Percentiles rank a stretch among this genome's conserved stretches.
Conservation (phyloP, 2,329 filamentous ascomycete genomes). For the Thelonectria olida region DNA sequence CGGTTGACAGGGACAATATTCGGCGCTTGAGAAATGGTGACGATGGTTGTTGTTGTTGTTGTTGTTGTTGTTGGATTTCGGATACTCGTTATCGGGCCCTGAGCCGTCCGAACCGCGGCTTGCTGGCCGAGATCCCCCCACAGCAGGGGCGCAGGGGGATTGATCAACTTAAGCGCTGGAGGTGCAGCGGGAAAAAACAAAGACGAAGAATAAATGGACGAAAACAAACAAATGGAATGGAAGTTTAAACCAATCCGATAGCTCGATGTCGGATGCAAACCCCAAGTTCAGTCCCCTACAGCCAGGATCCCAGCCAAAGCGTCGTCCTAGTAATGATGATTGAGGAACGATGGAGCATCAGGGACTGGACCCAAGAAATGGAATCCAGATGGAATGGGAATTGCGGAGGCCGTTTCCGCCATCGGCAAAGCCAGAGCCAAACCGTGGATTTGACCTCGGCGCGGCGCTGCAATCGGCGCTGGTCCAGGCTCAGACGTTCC, state of each 20-base stretch:
- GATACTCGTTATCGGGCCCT: constrained; percentile 39
- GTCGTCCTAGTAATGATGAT: constrained; percentile 2
- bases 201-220: not conserved
- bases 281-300: not conserved
- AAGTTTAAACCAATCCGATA: constrained; percentile 5
- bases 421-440: constrained; percentile 20
- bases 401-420: constrained; percentile 24
- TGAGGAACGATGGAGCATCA: constrained; percentile 11
- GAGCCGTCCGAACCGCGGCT: constrained; percentile 41
- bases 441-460: constrained; percentile 23
- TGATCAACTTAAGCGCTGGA: constrained; percentile 12
- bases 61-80: too few species aligned
- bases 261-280: too few species aligned
- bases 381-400: constrained; percentile 9
- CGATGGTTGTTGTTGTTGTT: constrained; percentile 23
- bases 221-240: constrained; percentile 3
- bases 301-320: not conserved
- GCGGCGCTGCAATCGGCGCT: constrained; percentile 17
- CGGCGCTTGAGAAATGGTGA: constrained; percentile 19
- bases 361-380: constrained; percentile 6
- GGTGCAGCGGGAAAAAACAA: constrained; percentile 7
- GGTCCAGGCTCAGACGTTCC: not conserved
- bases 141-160: constrained; percentile 11
- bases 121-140: constrained; percentile 41
- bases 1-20: constrained; percentile 23